A percentile compares a stretch with the other conserved stretches of the same genome.
phyloP scores from a whole-genome alignment of 2,329 filamentous ascomycete species.

The Fusarium scirpi region DNA sequence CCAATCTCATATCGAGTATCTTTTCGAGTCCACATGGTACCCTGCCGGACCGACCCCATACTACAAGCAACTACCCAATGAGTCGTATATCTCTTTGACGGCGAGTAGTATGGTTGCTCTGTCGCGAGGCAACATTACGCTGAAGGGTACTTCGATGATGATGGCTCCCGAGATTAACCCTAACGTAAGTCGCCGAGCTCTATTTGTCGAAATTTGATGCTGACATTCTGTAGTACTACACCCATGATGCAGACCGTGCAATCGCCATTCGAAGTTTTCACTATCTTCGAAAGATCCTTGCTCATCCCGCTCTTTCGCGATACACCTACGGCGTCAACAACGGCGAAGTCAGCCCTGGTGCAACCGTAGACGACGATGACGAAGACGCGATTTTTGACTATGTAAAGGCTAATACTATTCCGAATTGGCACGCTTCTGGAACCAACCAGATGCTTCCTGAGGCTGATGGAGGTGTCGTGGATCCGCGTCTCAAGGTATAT shows the following conservation, averaged over 20 bases:
- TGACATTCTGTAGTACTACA: conserved; percentile 8
- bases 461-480: conserved; percentile 39
- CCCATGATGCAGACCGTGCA: conserved; percentile 6
- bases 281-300: conserved; percentile 19
- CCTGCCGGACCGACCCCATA: conserved; percentile 9
- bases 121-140: conserved; percentile 1
- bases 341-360: conserved; percentile 12
- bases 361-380: neutral
- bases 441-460: conserved; percentile 21
- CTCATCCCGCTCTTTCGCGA: conserved; percentile 3
- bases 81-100: conserved; percentile 15
- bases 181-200: neutral
- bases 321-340: neutral
- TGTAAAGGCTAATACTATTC: conserved; percentile 8
- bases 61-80: neutral
- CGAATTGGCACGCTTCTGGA: conserved; percentile 21
- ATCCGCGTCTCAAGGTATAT: conserved; percentile 27
- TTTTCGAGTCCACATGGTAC: conserved; percentile 27
- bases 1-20: conserved; percentile 17
- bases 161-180: conserved; percentile 20
- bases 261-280: conserved; percentile 13
- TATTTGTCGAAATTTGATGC: too few relatives aligned
- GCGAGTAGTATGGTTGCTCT: conserved; percentile 21
- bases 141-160: conserved; percentile 10
- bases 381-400: conserved; percentile 17